A percentile compares a stretch with the other conserved stretches of the same genome.
These are phyloP conservation scores for Closterium sp. DNA, from an alignment of 139 green algal genomes.

Conservation along the genomic window DNA sequence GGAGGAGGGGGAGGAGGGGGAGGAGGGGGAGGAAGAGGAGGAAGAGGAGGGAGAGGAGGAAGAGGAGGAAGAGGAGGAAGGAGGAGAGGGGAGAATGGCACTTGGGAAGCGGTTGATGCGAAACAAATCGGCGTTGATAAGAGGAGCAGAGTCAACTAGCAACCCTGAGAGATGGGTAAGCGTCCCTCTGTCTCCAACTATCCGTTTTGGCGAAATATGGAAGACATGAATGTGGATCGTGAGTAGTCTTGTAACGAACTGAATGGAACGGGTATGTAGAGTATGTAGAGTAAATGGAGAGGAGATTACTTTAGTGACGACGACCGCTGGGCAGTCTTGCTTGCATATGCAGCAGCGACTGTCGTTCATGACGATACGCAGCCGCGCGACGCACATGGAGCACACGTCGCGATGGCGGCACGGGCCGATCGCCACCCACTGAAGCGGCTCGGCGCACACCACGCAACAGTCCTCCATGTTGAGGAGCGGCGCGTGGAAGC, in stretches of 20 bases:
- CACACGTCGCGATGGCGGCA: conserved; percentile 92
- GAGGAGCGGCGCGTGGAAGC: neutral
- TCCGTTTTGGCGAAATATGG: neutral
- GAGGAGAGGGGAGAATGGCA: neutral
- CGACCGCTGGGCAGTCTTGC: conserved; percentile 40
- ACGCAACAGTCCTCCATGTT: conserved; percentile 69
- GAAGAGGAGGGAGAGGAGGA: neutral
- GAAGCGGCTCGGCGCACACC: conserved; percentile 83
- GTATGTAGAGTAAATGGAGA: neutral
- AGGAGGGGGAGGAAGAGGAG: neutral
- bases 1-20: neutral
- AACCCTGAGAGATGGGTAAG: too few species aligned
- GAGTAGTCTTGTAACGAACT: neutral
- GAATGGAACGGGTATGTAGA: neutral
- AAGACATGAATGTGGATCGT: neutral
- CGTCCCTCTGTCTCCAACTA: too few species aligned
- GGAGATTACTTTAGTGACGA: conserved; percentile 44
- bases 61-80: neutral
- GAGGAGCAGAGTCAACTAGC: neutral
- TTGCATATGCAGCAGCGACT: conserved; percentile 79
- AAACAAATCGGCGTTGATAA: neutral
- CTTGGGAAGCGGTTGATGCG: neutral
- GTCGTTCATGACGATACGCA: conserved; percentile 84
- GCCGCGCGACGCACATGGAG: conserved; percentile 66
- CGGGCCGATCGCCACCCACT: conserved; percentile 72